Base-by-base conservation (phyloP, 73 alveolate genomes). In the Stentor coeruleus region DNA sequence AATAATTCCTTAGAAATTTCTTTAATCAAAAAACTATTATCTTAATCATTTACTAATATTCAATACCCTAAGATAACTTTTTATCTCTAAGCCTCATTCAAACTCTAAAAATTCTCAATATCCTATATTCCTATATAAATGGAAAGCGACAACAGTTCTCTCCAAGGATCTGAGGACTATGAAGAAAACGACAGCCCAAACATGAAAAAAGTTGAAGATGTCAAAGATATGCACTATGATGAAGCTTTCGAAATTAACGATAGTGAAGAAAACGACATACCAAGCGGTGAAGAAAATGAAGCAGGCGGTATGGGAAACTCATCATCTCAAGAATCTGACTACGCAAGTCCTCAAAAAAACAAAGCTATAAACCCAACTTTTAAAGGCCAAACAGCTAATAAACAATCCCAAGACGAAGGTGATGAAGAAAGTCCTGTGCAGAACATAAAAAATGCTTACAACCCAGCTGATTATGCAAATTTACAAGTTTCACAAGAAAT, bases 381-480 rank as follows among this genome's bases (percentile, higher is more conserved):
- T 40, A 20, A 66, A 2, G 49, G 33, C n/a, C n/a, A 66, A 31
- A 66, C n/a, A 1, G 40, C n/a, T 28, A 31, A 66, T 11, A 66
- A 66, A 26, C n/a, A 20, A 31, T 20, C 40, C 41, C 40, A 66
- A 66, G 79, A 66, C n/a, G 79, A 20, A 20, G 11, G n/a, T 11
- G 79, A 66, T 11, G n/a, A n/a, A n/a, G 66, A 49, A 6, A 20
- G 20, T 6, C 66, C 66, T 11, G 66, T 20, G 6, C 79, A 20
- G 40, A 66, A 66, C 82, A 66, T 66, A 20, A 66, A 66, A 79
- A 93, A 94, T 38, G 94, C 96, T 77, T 93, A 93, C 90, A 95
- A 86, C 38, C 94, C 96, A 60, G 94, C 89, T 81, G 97, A 91
- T 77, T 91, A 93, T 85, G 94, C 94, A 74, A 89, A 93, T 84